Evolutionary conservation across 2,329 filamentous ascomycete species (phyloP).

Genomic region (Didymella pomorum): DNA sequence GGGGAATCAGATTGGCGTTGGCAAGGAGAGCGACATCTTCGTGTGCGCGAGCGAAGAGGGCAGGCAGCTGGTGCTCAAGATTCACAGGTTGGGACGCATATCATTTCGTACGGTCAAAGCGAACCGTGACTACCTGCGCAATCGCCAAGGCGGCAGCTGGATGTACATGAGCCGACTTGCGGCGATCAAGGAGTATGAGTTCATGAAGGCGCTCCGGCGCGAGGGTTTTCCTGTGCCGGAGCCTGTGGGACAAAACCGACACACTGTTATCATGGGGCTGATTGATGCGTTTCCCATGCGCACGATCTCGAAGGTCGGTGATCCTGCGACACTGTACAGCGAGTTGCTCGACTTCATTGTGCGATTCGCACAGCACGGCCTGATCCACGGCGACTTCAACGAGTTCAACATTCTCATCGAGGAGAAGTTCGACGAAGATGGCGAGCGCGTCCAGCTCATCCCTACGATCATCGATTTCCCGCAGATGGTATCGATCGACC

Average conservation of each 20-base stretch:
- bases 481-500: constrained; percentile 96
- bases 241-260: constrained; percentile 86
- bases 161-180: constrained; percentile 97
- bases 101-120: constrained; percentile 96
- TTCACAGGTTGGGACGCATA: constrained; percentile 92
- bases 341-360: constrained; percentile 89
- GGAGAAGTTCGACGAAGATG: constrained; percentile 61
- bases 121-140: constrained; percentile 93
- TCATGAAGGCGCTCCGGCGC: constrained; percentile 85
- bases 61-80: constrained; percentile 85
- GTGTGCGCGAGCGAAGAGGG: constrained; percentile 85
- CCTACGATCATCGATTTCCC: constrained; percentile 97
- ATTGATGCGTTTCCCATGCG: constrained; percentile 92
- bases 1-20: constrained; percentile 92
- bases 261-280: constrained; percentile 95
- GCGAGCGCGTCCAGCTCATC: constrained; percentile 63
- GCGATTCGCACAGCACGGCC: constrained; percentile 79
- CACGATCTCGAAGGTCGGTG: constrained; percentile 82
- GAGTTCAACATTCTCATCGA: constrained; percentile 98
- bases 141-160: constrained; percentile 83
- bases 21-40: constrained; percentile 97
- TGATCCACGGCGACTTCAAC: constrained; percentile 99
- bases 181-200: constrained; percentile 91
- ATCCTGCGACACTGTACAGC: constrained; percentile 87
- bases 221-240: constrained; percentile 91